Base-by-base conservation (phyloP, 305 asterid species). In the Nicotiana rustica region DNA sequence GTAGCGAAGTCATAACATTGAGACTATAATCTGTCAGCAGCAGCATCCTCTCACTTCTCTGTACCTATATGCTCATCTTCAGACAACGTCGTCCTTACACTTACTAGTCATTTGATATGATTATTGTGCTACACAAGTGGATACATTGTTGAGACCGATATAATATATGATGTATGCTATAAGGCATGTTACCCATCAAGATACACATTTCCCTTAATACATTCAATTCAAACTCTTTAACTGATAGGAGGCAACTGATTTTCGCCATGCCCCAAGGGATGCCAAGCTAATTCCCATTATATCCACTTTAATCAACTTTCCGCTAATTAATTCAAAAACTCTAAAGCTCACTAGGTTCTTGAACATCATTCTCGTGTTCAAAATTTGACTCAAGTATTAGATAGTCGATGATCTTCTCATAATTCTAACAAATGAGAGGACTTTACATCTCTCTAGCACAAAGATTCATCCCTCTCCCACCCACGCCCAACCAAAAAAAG, bases 221-320 rank as follows among this genome's bases (percentile, higher is more conserved):
- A 56, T 17, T 59, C 47, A 75, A 56, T 31, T n/a, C 49, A 31
- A 59, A 56, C n/a, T 76, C n/a, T 9, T 1, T 76, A 56, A 55
- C 47, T 5, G 3, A 76, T 17, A 10, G 0, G 21, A 76, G 67
- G 52, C 52, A 76, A 18, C 29, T 55, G 52, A 31, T 76, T 49
- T 76, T 31, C 12, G 49, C n/a, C 80, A 55, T 31, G 4, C 33
- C 67, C 67, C 18, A 55, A 8, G 17, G 13, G 1, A 6, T 52
- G 80, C 80, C 67, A 76, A 55, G 80, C 52, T 15, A 76, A 76
- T 76, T 76, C 80, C 67, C 66, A 76, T 55, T 55, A 31, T 10
- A 55, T 76, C 52, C 66, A 76, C 66, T 31, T 76, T n/a, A 8
- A 55, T 55, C 80, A 76, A 31, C 80, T 31, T 76, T 25, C 33